Evolutionary conservation across 441 rosid species (phyloP).

Genomic region (Corymbia calophylla): DNA sequence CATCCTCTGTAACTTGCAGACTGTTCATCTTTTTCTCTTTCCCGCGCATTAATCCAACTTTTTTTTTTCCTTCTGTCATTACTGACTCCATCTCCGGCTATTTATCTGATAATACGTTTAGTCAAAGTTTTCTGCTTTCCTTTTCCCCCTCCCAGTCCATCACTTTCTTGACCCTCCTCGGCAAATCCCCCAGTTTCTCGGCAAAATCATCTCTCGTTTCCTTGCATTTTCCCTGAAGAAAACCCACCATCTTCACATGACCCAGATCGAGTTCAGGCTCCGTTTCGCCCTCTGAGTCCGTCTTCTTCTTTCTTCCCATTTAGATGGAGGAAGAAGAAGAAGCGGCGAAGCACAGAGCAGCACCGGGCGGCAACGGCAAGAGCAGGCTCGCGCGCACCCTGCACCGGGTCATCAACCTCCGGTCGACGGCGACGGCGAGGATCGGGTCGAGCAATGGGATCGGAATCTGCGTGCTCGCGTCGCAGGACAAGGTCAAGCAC

Average conservation of each 20-base stretch:
- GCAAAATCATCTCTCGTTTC: not conserved
- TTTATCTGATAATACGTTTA: not conserved
- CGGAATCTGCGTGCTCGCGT: conserved; percentile 57
- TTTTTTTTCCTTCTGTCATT: not conserved
- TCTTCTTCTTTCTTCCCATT: not conserved
- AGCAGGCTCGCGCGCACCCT: conserved; percentile 60
- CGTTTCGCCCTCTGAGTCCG: not conserved
- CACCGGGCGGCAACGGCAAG: conserved; percentile 44
- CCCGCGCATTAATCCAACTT: not conserved
- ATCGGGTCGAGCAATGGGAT: conserved; percentile 61
- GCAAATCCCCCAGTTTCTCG: not conserved
- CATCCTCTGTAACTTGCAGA: not conserved
- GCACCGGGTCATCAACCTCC: conserved; percentile 57
- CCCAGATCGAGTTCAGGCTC: not conserved
- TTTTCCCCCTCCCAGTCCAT: not conserved
- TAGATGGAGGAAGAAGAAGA: conserved; percentile 58
- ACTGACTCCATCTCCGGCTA: not conserved
- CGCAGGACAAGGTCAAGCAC: conserved; percentile 30
- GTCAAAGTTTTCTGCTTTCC: not conserved
- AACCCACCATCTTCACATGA: not conserved
- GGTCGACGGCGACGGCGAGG: conserved; percentile 27
- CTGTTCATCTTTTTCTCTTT: not conserved
- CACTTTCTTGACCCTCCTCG: not conserved
- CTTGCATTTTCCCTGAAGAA: not conserved
- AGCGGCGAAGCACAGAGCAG: not conserved